Percentiles rank a stretch among this genome's conserved stretches.
Evolutionary conservation across 2,329 filamentous ascomycete genomes (phyloP).

Genomic region (Stromatinia cepivora): DNA sequence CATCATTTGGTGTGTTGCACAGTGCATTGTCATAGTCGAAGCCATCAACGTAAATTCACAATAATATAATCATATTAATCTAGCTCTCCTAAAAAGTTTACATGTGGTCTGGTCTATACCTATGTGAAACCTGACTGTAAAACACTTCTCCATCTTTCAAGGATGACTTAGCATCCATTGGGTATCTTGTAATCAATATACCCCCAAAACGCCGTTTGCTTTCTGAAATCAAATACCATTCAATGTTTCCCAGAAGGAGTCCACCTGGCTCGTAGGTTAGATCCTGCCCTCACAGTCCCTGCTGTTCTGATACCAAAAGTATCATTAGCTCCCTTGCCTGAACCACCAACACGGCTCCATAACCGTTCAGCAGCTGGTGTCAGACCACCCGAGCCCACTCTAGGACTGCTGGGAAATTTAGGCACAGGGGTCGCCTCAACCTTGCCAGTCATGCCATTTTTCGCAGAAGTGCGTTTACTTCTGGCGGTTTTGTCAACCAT

Average conservation of each 20-base stretch:
- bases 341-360: conserved; percentile 60
- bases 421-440: conserved; percentile 63
- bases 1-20: not conserved
- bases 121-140: not conserved
- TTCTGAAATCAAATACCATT: not conserved
- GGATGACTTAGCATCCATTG: not conserved
- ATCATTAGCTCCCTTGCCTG: conserved; percentile 36
- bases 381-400: conserved; percentile 53
- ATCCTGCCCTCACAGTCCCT: conserved; percentile 34
- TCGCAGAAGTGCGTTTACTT: conserved; percentile 64
- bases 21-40: not conserved
- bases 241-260: conserved; percentile 30
- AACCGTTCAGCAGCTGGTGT: conserved; percentile 75
- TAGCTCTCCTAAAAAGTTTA: not conserved
- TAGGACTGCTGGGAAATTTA: conserved; percentile 66
- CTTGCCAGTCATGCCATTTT: conserved; percentile 60
- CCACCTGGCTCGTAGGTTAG: conserved; percentile 36
- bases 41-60: not conserved
- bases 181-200: conserved; percentile 20
- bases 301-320: conserved; percentile 37
- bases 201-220: conserved; percentile 2
- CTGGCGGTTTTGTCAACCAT: conserved; percentile 82
- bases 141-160: not conserved
- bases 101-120: not conserved
- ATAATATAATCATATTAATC: not conserved